Evolutionary conservation across 768 basidiomycete species (phyloP), one percentile per base, ranked within the genome.

Genomic region (Mycena latifolia): DNA sequence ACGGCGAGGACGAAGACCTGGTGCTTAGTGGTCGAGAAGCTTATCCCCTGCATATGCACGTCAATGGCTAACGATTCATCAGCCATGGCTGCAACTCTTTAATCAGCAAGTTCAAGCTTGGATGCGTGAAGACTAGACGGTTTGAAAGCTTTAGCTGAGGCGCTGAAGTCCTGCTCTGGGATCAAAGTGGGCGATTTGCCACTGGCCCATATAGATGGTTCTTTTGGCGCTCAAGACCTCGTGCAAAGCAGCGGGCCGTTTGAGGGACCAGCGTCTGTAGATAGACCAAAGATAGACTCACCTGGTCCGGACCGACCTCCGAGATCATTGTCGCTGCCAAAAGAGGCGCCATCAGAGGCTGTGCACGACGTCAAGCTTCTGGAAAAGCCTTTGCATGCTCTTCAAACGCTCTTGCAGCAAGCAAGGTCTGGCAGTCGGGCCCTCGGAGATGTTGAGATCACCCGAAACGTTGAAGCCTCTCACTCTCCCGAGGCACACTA

Each of bases 11-110:
- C 11, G 18, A 53, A 76, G 25, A 86, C 76, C 62, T 78, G 70
- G 29, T 73, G 63, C 25, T 69, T 70, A 18, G 73, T 75, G 9
- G 74, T 70, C 28, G 71, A 72, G 60, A 59, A 79, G 65, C 74
- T 75, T 66, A 85, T 73, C 35, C 78, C 76, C 27, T 69, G 71
- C 79, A 85, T 54, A 11, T 63, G 52, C 0, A 67, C 55, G 7
- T 54, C 55, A 45, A 63, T 58, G 5, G 61, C 66, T 9, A 31
- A 6, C 1, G 35, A 17, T 52, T 15, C 37, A 33, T 29, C 29
- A 1, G 55, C 53, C 66, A 63, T 67, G n/a, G 41, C 50, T 39
- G 55, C 2, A 37, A 43, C 9, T 31, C 31, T n/a, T n/a, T 11
- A 33, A 11, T 33, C 5, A 12, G n/a, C n/a, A 47, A 27, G 24